Base-by-base conservation (phyloP, 768 basidiomycete genomes). In the Trichaptum fuscoviolaceum region DNA sequence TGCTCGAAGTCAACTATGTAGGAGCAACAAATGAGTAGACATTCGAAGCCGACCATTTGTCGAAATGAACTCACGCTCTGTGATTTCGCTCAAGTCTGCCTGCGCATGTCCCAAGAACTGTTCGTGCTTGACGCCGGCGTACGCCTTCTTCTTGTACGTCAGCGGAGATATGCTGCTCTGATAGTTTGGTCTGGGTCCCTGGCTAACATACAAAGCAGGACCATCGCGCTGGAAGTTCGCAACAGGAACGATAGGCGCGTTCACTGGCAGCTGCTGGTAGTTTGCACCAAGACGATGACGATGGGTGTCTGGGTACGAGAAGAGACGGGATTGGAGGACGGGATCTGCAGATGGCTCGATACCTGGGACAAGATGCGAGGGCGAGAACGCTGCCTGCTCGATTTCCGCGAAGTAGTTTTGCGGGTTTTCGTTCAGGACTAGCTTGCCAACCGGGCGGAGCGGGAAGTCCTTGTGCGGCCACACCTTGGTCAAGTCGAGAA, bases 151-250 rank as follows among this genome's bases (percentile, higher is more conserved):
- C 67, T 78, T 75, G 82, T 90, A 94, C n/a, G 77, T 75, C 66
- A 97, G 84, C 8, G 92, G 90, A 60, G 82, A 77, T 74, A 95
- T 85, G 62, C 83, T 84, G 78, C 89, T 91, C 79, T 89, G 86
- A 82, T 96, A 97, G 83, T 93, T 94, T 68, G 96, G 93, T 25
- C 92, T 85, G 67, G 80, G 75, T 69, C 93, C 95, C 78, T 96
- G 95, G 73, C 88, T 93, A 73, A 87, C 77, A 78, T 87, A 86
- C 0, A 86, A 80, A 77, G 79, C 82, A 8, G 77, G 65, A 24
- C 95, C 96, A 71, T 92, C 95, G 58, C 95, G 91, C 79, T 96
- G 94, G 91, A 96, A 96, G 85, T 96, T 95, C 68, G 86, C 84
- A 65, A 92, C 80, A 5, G 89, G 90, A 63, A 78, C 80, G 62